These are phyloP conservation scores for Neurospora sp. DNA, from an alignment of 2,329 filamentous ascomycete genomes.

Conservation along the genomic window DNA sequence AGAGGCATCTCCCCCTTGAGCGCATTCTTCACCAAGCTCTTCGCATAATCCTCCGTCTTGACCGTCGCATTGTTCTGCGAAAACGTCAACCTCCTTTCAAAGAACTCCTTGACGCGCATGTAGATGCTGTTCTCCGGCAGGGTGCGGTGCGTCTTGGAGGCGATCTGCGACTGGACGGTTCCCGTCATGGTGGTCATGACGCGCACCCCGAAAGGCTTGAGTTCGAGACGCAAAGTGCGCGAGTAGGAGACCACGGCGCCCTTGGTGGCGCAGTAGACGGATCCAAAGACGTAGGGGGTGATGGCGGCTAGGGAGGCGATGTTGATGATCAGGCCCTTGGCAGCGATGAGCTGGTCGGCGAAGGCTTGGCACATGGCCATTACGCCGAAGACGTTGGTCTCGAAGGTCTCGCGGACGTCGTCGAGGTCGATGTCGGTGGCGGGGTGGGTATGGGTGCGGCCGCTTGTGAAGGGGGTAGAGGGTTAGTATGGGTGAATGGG, in stretches of 20 bases:
- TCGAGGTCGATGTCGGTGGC: constrained; percentile 42
- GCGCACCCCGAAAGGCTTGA: constrained; percentile 41
- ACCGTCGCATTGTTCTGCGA: constrained; percentile 39
- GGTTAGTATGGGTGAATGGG: not conserved
- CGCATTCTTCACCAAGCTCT: constrained; percentile 30
- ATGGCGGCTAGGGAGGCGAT: constrained; percentile 42
- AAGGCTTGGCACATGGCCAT: constrained; percentile 47
- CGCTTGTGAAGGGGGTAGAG: constrained; percentile 24
- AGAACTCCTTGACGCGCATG: constrained; percentile 33
- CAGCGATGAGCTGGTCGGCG: constrained; percentile 36
- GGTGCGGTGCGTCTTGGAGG: constrained; percentile 28
- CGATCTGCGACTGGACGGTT: constrained; percentile 42
- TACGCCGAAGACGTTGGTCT: constrained; percentile 48
- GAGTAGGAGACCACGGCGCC: constrained; percentile 44
- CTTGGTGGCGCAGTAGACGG: constrained; percentile 47
- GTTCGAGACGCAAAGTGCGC: constrained; percentile 42
- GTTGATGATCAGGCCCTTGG: constrained; percentile 44
- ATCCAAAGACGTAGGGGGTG: constrained; percentile 42
- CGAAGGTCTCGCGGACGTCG: constrained; percentile 43
- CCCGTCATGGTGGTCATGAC: constrained; percentile 49
- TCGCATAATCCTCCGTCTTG: constrained; percentile 33
- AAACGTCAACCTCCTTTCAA: constrained; percentile 35
- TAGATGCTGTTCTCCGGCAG: constrained; percentile 40
- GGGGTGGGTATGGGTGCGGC: constrained; percentile 40
- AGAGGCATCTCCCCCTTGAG: constrained; percentile 26